These are phyloP conservation scores for Schizophyllum amplum DNA, from an alignment of 1,284 basidiomycete genomes.

Conservation along the genomic window DNA sequence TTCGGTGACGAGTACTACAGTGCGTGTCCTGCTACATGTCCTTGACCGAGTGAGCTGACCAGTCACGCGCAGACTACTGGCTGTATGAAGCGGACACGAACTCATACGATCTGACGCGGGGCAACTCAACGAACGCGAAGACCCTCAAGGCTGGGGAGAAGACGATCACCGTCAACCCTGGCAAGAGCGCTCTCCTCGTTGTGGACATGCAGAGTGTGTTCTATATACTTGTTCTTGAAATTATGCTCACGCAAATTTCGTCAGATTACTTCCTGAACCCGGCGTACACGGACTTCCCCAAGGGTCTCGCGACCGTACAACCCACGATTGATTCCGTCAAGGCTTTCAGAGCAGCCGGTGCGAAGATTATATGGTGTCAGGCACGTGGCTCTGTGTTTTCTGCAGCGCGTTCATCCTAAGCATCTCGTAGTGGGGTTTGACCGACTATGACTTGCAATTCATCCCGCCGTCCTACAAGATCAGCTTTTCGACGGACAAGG, in stretches of 20 bases:
- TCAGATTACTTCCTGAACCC: slow-evolving; percentile 59
- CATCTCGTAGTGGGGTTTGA: slow-evolving; percentile 44
- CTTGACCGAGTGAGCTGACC: too few relatives aligned
- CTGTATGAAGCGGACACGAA: background rate
- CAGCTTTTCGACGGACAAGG: slow-evolving; percentile 40
- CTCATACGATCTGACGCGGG: background rate
- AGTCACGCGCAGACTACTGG: background rate
- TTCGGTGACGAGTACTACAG: background rate
- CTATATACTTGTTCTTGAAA: background rate
- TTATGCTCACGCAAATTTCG: slow-evolving; percentile 1
- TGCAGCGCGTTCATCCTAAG: slow-evolving; percentile 32
- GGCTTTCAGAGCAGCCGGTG: slow-evolving; percentile 40
- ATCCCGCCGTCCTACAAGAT: slow-evolving; percentile 50
- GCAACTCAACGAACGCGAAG: background rate
- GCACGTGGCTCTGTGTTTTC: slow-evolving; percentile 13
- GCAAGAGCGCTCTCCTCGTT: slow-evolving; percentile 18
- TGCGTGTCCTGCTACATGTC: background rate
- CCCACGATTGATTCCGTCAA: slow-evolving; percentile 44
- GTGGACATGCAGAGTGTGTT: slow-evolving; percentile 71
- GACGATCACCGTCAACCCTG: background rate
- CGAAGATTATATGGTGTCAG: slow-evolving; percentile 63
- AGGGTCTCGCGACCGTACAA: slow-evolving; percentile 49
- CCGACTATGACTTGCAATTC: slow-evolving; percentile 50
- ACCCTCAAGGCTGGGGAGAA: background rate
- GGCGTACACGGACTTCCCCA: slow-evolving; percentile 46